Percentiles rank a stretch among this genome's conserved stretches.
These are phyloP conservation scores for Vitis labrusca DNA, from an alignment of 164 flowering plant genomes.

Conservation along the genomic window DNA sequence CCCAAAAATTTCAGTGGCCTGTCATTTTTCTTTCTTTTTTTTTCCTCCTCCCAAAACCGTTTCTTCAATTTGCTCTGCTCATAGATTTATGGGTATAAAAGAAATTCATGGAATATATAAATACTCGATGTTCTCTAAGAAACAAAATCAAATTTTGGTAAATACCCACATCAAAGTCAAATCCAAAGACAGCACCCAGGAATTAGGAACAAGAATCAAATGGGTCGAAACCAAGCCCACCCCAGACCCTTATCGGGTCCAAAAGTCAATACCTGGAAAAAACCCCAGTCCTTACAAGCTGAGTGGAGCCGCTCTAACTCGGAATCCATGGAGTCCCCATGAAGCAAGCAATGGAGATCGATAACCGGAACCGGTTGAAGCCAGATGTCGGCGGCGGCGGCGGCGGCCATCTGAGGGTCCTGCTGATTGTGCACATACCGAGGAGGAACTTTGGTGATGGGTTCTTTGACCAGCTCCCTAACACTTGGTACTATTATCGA, in stretches of 20 bases:
- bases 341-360: constrained; percentile 28
- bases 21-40: too few relatives aligned
- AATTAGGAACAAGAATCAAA: too few relatives aligned
- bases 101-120: neutral
- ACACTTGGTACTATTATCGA: constrained; percentile 51
- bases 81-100: too few relatives aligned
- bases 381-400: neutral
- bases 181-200: too few relatives aligned
- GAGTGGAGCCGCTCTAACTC: constrained; percentile 40
- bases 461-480: constrained; percentile 41
- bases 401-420: constrained; percentile 5
- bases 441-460: constrained; percentile 29
- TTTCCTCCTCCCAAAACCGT: too few relatives aligned
- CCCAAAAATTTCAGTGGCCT: too few relatives aligned
- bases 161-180: too few relatives aligned
- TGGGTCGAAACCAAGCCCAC: too few relatives aligned
- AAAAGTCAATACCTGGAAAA: constrained; percentile 33
- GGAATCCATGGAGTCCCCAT: constrained; percentile 10
- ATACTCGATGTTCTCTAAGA: too few relatives aligned
- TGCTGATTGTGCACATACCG: constrained; percentile 32
- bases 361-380: constrained; percentile 28
- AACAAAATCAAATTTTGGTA: too few relatives aligned
- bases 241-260: too few relatives aligned
- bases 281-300: constrained; percentile 47
- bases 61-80: too few relatives aligned